Evolutionary conservation across 73 alveolate genomes (phyloP).

Genomic region (Blepharisma stoltei): DNA sequence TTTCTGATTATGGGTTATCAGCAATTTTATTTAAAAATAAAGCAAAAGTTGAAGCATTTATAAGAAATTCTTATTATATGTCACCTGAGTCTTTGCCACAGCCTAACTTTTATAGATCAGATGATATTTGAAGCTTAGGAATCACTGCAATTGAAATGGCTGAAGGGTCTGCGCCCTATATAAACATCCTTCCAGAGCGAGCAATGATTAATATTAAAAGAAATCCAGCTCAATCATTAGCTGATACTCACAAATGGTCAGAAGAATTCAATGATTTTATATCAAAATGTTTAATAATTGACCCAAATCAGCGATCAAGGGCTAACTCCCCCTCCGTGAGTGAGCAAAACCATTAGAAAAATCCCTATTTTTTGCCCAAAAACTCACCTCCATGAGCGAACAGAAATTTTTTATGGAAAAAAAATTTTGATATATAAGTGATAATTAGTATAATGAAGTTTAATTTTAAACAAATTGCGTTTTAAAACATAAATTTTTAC

Average conservation of each 20-base stretch:
- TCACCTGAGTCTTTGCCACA: constrained; percentile 27
- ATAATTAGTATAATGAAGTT: too few relatives aligned
- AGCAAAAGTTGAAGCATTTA: constrained; percentile 33
- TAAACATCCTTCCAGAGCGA: constrained; percentile 19
- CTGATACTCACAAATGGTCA: constrained; percentile 23
- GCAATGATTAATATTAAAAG: constrained; percentile 3
- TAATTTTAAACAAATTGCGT: too few relatives aligned
- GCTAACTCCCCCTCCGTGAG: too few relatives aligned
- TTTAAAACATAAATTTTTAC: too few relatives aligned
- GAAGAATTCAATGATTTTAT: constrained; percentile 11
- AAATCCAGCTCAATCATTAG: constrained; percentile 23
- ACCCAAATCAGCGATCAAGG: background rate
- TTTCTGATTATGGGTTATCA: constrained; percentile 70
- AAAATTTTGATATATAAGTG: too few relatives aligned
- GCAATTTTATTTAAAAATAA: constrained; percentile 31
- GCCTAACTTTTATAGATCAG: constrained; percentile 34
- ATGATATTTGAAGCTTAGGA: constrained; percentile 73
- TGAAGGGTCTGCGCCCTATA: constrained; percentile 31
- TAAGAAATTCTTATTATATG: constrained; percentile 30
- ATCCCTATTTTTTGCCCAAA: too few relatives aligned
- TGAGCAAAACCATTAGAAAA: too few relatives aligned
- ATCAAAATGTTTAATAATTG: constrained; percentile 1
- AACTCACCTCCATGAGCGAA: too few relatives aligned
- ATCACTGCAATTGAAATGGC: constrained; percentile 73
- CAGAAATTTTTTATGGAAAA: too few relatives aligned